A percentile compares a stretch with the other conserved stretches of the same genome.
Evolutionary conservation across 2,329 filamentous ascomycete genomes (phyloP).

Genomic region (Pseudocercospora musae): DNA sequence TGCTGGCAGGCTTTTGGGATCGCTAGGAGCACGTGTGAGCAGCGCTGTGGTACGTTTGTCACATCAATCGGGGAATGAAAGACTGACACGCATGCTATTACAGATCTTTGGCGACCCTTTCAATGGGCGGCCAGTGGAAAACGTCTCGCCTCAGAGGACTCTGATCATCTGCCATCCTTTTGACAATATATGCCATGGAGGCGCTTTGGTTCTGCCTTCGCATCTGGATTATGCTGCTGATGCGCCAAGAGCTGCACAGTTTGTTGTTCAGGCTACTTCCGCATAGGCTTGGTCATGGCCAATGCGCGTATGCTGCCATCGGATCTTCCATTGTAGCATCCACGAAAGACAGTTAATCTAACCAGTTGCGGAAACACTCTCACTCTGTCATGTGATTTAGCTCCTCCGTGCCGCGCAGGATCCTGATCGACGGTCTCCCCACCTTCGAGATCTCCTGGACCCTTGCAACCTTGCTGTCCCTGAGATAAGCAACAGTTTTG

Average conservation of each 20-base stretch:
- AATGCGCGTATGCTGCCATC: not conserved
- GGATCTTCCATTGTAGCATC: not conserved
- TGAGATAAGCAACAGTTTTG: conserved; percentile 1
- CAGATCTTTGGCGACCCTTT: conserved; percentile 40
- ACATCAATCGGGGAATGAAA: not conserved
- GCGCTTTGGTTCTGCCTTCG: conserved; percentile 31
- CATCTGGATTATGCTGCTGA: conserved; percentile 37
- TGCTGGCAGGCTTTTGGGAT: conserved; percentile 8
- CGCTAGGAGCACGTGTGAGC: conserved; percentile 10
- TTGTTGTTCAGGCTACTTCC: conserved; percentile 23
- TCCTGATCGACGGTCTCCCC: not conserved
- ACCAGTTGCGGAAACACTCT: not conserved
- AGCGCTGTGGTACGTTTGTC: conserved; percentile 17
- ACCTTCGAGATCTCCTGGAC: not conserved
- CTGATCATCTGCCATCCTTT: conserved; percentile 36
- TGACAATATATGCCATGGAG: conserved; percentile 37
- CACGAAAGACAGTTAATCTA: not conserved
- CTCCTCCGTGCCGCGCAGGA: not conserved
- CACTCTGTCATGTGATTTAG: not conserved
- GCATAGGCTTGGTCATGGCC: not conserved
- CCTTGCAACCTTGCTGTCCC: not conserved
- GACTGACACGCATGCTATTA: conserved; percentile 8
- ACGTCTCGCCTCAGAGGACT: conserved; percentile 32
- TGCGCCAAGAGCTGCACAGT: conserved; percentile 33
- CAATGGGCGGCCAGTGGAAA: conserved; percentile 35